Evolutionary conservation across 768 basidiomycete genomes (phyloP), one percentile per base, ranked within the genome.

Genomic region (Multifurca ochricompacta): DNA sequence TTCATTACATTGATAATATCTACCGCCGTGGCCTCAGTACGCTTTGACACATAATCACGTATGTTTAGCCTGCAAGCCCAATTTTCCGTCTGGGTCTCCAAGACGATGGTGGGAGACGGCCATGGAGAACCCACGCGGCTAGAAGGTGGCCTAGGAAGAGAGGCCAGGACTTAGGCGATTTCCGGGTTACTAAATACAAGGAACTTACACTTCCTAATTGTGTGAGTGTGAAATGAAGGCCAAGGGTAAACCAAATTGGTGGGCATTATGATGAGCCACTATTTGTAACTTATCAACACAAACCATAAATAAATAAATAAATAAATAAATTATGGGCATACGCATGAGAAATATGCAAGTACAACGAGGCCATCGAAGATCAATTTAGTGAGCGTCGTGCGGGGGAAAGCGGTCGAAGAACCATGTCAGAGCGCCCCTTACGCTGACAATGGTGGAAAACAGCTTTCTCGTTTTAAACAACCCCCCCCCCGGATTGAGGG

Each of bases 391-490:
- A 23, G 27, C 23, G 32, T 5, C 23, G 18, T 16, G n/a, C 9
- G 3, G 2, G 9, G 36, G 28, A 27, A 41, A 9, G 9, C 14
- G 14, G 9, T 10, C 2, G 31, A 42, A 9, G 27, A 18, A 59
- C 54, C 58, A 59, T 44, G 58, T 59, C 47, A 59, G 40, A 21
- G 16, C 54, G 8, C 58, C 54, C 19, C 51, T 56, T 14, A 56
- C 50, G 27, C 16, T 47, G 34, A 59, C 48, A 32, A 59, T 35
- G 37, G 39, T 47, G 11, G 48, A 39, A n/a, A 59, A 16, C 54
- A 56, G 56, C 35, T 42, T 56, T 27, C 18, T 48, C 21, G 58
- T 42, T 34, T 32, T 34, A 25, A 28, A 45, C 9, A 51, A 8
- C 10, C 49, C n/a, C n/a, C n/a, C n/a, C n/a, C n/a, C 58, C 14